These are phyloP conservation scores for Spergularia bocconei DNA, from an alignment of 148 eudicot genomes.

Conservation along the genomic window DNA sequence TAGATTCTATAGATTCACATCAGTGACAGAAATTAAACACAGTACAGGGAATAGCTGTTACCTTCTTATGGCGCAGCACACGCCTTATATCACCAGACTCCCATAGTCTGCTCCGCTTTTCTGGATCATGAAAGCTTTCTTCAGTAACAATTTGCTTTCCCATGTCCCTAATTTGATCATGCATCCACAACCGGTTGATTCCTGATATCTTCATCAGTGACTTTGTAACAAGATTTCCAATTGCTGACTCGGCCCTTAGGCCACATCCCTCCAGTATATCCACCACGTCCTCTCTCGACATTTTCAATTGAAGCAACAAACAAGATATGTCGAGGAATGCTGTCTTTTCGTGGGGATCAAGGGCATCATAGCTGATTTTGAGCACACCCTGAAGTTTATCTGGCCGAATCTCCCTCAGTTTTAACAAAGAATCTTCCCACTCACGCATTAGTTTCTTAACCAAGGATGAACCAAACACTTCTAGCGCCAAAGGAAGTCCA, in stretches of 20 bases:
- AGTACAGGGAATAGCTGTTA: constrained; percentile 13
- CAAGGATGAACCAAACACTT: constrained; percentile 60
- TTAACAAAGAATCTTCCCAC: constrained; percentile 44
- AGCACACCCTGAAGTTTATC: constrained; percentile 41
- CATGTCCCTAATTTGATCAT: constrained; percentile 71
- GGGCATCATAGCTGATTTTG: constrained; percentile 47
- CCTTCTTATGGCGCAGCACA: constrained; percentile 38
- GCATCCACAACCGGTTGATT: constrained; percentile 49
- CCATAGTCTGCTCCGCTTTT: constrained; percentile 58
- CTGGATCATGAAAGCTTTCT: constrained; percentile 29
- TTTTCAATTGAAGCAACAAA: constrained; percentile 41
- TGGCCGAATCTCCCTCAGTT: constrained; percentile 38
- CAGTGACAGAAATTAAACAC: not conserved
- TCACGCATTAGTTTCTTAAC: constrained; percentile 42
- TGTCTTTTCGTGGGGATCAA: constrained; percentile 42
- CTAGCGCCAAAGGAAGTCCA: constrained; percentile 68
- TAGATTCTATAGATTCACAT: not conserved
- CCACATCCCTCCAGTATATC: constrained; percentile 52
- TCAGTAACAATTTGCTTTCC: constrained; percentile 58
- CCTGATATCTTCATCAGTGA: constrained; percentile 46
- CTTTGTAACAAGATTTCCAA: constrained; percentile 35
- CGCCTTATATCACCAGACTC: constrained; percentile 28
- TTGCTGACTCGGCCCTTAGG: constrained; percentile 41
- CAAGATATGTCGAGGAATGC: constrained; percentile 65
- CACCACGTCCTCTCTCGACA: constrained; percentile 34